Percentiles rank a stretch among this genome's conserved stretches.
These are phyloP conservation scores for Colletotrichum camelliae DNA, from an alignment of 2,329 filamentous ascomycete genomes.

Conservation along the genomic window DNA sequence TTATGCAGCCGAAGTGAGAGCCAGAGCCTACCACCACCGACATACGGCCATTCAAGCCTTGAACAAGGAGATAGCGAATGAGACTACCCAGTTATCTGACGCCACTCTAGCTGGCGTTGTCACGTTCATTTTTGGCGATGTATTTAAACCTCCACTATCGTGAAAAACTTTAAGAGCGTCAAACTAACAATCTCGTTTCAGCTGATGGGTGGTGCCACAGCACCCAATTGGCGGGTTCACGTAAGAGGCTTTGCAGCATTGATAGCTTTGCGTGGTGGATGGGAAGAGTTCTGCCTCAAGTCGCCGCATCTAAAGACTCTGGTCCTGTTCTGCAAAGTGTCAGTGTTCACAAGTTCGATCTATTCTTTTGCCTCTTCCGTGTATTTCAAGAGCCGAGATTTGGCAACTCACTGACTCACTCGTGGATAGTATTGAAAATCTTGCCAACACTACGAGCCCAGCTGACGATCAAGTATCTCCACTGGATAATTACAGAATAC, in stretches of 20 bases:
- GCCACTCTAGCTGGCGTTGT: neutral
- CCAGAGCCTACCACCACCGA: slow-evolving; percentile 33
- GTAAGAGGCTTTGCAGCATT: slow-evolving; percentile 26
- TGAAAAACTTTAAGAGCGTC: neutral
- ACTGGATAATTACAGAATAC: slow-evolving; percentile 18
- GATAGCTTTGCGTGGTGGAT: slow-evolving; percentile 14
- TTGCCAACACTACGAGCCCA: slow-evolving; percentile 41
- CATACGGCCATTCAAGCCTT: slow-evolving; percentile 35
- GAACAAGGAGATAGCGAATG: slow-evolving; percentile 28
- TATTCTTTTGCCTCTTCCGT: neutral
- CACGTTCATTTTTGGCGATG: neutral
- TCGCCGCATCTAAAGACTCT: neutral
- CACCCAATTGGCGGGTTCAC: slow-evolving; percentile 37
- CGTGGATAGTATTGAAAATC: slow-evolving; percentile 32
- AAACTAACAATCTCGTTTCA: neutral
- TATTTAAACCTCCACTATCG: neutral
- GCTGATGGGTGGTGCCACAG: slow-evolving; percentile 33
- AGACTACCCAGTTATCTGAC: slow-evolving; percentile 18
- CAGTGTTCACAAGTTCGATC: neutral
- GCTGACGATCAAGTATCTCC: slow-evolving; percentile 33
- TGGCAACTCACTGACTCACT: neutral
- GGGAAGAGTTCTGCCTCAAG: neutral
- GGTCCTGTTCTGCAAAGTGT: slow-evolving; percentile 1
- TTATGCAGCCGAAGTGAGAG: slow-evolving; percentile 23
- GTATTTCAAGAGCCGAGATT: neutral